phyloP scores from a whole-genome alignment of 108 stramenopile species.

The Epithemia pelagica region DNA sequence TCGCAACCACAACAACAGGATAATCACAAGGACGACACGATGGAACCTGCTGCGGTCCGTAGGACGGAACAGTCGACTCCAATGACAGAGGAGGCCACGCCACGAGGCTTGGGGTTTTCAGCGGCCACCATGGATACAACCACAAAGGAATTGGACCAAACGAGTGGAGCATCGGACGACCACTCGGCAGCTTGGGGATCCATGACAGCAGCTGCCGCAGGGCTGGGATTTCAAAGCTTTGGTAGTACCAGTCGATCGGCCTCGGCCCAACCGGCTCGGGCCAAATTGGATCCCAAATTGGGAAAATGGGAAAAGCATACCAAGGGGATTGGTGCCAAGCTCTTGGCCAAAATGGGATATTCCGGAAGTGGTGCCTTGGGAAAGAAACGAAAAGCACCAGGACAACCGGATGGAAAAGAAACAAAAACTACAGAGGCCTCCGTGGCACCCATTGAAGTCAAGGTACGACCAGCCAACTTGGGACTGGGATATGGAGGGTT shows the following conservation, averaged over 20 bases:
- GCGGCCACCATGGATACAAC: neutral
- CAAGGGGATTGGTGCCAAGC: slow-evolving; percentile 91
- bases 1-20: neutral
- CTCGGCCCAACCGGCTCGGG: neutral
- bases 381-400: slow-evolving; percentile 21
- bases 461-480: slow-evolving; percentile 78
- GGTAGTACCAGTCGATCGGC: neutral
- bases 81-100: neutral
- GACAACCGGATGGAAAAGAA: slow-evolving; percentile 13
- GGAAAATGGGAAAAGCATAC: slow-evolving; percentile 94
- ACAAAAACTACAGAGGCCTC: slow-evolving; percentile 29
- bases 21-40: neutral
- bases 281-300: slow-evolving; percentile 16
- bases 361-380: slow-evolving; percentile 78
- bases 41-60: neutral
- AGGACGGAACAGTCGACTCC: neutral
- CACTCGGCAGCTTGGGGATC: neutral
- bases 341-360: slow-evolving; percentile 89
- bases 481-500: slow-evolving; percentile 88
- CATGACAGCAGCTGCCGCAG: neutral
- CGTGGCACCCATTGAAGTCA: slow-evolving; percentile 89
- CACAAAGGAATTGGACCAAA: neutral
- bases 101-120: neutral
- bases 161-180: neutral
- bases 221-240: slow-evolving; percentile 1